Conservation (phyloP, 768 basidiomycete species). For the Kwoniella sp. region DNA sequence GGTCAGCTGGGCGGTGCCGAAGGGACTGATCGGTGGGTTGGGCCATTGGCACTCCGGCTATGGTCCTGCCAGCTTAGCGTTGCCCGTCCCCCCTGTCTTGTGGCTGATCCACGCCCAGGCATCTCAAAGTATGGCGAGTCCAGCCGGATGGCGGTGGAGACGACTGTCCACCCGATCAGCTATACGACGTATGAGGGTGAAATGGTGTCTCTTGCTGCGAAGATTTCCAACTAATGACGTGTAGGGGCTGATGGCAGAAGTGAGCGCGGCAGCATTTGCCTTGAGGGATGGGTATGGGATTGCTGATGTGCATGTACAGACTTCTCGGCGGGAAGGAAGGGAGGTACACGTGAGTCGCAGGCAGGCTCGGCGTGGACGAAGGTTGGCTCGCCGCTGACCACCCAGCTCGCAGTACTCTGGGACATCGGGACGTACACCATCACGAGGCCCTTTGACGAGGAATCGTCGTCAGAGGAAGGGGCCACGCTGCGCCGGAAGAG, state of each 20-base stretch:
- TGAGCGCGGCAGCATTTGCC: constrained; percentile 1
- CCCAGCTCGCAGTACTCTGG: constrained; percentile 31
- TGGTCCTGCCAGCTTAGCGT: not conserved
- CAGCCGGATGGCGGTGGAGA: constrained; percentile 38
- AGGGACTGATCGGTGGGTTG: constrained; percentile 33
- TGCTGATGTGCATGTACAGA: constrained; percentile 3
- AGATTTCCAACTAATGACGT: not conserved
- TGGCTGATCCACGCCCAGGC: constrained; percentile 9
- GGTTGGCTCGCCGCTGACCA: not conserved
- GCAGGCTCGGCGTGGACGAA: not conserved
- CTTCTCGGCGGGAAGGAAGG: constrained; percentile 20
- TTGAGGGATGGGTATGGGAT: not conserved
- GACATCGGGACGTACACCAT: constrained; percentile 40
- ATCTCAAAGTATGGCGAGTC: constrained; percentile 31
- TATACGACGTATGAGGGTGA: constrained; percentile 42
- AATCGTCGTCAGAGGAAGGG: constrained; percentile 26
- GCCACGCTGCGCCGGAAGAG: constrained; percentile 8
- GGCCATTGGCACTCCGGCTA: not conserved
- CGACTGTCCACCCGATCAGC: constrained; percentile 38
- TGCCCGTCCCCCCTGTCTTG: not conserved
- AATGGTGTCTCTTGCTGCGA: not conserved
- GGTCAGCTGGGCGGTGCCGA: constrained; percentile 39
- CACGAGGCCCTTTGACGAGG: constrained; percentile 11
- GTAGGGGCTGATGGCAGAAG: constrained; percentile 22
- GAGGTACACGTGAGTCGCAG: constrained; percentile 23